Evolutionary conservation across 805 yeast species (phyloP).

Genomic region (Sungouiella thailandica): DNA sequence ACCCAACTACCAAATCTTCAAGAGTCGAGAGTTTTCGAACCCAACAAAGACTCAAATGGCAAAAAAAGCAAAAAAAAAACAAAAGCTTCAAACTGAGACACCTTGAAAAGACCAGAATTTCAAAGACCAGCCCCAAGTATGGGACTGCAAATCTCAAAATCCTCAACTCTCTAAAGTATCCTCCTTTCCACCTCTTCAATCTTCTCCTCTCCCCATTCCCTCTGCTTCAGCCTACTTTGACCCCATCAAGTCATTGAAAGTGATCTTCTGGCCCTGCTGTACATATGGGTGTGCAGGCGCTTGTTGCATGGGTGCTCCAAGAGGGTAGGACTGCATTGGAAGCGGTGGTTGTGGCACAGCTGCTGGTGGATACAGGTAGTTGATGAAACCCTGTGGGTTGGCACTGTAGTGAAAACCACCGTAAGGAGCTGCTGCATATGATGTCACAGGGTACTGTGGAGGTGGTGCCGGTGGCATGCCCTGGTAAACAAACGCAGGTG

Average conservation of each 20-base stretch:
- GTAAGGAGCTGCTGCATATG: constrained; percentile 20
- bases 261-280: constrained; percentile 32
- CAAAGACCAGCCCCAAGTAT: background rate
- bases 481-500: constrained; percentile 15
- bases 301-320: constrained; percentile 4
- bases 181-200: too few relatives aligned
- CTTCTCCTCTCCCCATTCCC: background rate
- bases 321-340: constrained; percentile 11
- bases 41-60: too few relatives aligned
- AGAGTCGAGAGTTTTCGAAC: too few relatives aligned
- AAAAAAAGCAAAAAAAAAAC: background rate
- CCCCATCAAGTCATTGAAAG: constrained; percentile 37
- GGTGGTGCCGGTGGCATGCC: constrained; percentile 18
- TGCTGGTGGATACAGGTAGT: constrained; percentile 23
- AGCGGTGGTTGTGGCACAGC: constrained; percentile 13
- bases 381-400: constrained; percentile 29
- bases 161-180: too few relatives aligned
- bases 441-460: constrained; percentile 29
- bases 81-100: background rate
- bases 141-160: too few relatives aligned
- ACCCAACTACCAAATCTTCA: too few relatives aligned
- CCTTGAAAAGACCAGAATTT: constrained; percentile 1
- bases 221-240: constrained; percentile 6
- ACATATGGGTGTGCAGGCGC: constrained; percentile 1
- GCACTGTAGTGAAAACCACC: constrained; percentile 30